Evolutionary conservation across 192 early-diverging fungal genomes (phyloP), one percentile per base, ranked within the genome.

Genomic region (Borealophlyctis nickersoniae): DNA sequence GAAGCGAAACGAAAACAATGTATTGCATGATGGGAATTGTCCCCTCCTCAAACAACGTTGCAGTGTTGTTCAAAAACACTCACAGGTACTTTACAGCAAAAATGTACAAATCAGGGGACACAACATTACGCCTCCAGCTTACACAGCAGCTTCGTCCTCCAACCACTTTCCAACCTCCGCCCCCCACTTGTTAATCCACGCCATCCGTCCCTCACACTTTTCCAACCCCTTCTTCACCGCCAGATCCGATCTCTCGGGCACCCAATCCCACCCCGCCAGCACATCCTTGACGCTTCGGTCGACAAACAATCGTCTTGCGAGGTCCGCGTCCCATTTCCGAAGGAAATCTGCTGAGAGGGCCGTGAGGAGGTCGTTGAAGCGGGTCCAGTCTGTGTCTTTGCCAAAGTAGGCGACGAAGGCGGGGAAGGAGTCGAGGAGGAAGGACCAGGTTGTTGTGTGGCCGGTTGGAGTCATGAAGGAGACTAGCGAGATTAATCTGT

Each of bases 221-320:
- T 77, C 75, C 33, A 77, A 23, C 24, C 73, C 75, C 66, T 76
- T 76, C 36, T 36, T 14, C 7, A 77, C 69, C 19, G 64, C 52
- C 4, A 56, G 34, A 14, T 72, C 63, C 11, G 65, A 60, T 24
- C 34, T 22, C 4, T 62, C 62, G 3, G 75, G 75, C 13, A 77
- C 60, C 19, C 34, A 52, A 28, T 36, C 71, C 51, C n/a, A 45
- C 31, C 36, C 56, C 71, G 7, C 32, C 26, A 3, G 14, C 53
- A 14, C 27, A 16, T 56, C 51, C 16, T 39, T 27, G n/a, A n/a
- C n/a, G n/a, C n/a, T n/a, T n/a, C n/a, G n/a, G 34, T 52, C 39
- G 19, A 73, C 60, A 64, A 77, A 77, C 58, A 74, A 34, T 5
- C 52, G 58, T 36, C 72, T 63, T 0, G 72, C 72, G 27, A 75